Base-by-base conservation (phyloP, 2,329 filamentous ascomycete species). In the Neonectria hederae region DNA sequence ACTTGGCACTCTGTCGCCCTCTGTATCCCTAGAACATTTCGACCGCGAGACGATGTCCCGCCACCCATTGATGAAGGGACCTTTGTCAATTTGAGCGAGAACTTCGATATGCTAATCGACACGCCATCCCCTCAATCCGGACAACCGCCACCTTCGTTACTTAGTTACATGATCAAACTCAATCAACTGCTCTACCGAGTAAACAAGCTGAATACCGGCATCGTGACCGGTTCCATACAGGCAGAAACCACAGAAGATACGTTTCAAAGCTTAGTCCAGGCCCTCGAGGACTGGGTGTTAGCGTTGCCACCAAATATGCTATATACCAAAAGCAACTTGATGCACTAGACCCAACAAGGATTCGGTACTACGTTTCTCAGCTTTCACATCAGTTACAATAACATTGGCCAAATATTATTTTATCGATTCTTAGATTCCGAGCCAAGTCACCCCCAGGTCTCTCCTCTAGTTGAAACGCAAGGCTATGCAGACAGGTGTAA, bases 361-460 rank as follows among this genome's bases (percentile, higher is more conserved):
- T 75, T 83, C 4, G 82, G 82, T 3, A 75, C 79, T 5, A 75
- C 79, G 21, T 84, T 83, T 57, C 78, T 81, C 2, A 80, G 80
- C 1, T 74, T 84, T 1, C 80, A 84, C 63, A 70, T 84, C 2
- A 81, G 82, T 4, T 83, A 83, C 62, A 80, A 84, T 54, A 78
- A 84, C 67, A 83, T 80, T 63, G 76, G 77, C 5, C 79, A 82
- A 54, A 74, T 84, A n/a, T 76, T 85, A 5, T 83, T 80, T 70
- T 84, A 83, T 62, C n/a, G n/a, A n/a, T n/a, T n/a, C n/a, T n/a
- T n/a, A n/a, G n/a, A n/a, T n/a, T n/a, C n/a, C n/a, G n/a, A n/a
- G n/a, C n/a, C n/a, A n/a, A n/a, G 59, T 14, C 76, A 79, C 48
- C 72, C 76, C 56, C 52, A 52, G 2, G 3, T 10, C n/a, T 59